These are phyloP conservation scores for Glycine soja DNA, from an alignment of 306 rosid genomes.

Conservation along the genomic window DNA sequence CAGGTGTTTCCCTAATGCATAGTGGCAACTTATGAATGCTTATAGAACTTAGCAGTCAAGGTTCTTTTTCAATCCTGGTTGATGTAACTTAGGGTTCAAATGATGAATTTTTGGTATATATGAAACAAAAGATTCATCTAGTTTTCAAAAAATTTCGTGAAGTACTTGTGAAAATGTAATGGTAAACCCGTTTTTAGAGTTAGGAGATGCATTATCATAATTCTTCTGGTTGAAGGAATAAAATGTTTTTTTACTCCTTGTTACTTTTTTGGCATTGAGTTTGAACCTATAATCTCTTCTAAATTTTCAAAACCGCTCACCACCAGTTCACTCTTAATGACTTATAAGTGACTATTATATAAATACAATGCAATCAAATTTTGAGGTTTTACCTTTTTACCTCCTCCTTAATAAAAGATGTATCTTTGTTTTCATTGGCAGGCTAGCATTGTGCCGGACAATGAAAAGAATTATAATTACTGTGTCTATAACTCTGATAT, in stretches of 20 bases:
- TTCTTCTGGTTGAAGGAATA: conserved; percentile 9
- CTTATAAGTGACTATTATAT: neutral
- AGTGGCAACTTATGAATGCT: neutral
- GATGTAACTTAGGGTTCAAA: conserved; percentile 31
- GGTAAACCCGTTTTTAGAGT: neutral
- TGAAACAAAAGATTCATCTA: neutral
- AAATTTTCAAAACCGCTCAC: neutral
- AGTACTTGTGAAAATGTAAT: conserved; percentile 21
- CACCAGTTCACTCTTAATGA: neutral
- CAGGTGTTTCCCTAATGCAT: neutral
- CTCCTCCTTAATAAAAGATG: conserved; percentile 11
- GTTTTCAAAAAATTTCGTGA: neutral
- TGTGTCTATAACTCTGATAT: conserved; percentile 86
- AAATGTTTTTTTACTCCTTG: neutral
- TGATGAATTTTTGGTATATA: neutral
- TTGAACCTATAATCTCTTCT: conserved; percentile 9
- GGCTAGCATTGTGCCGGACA: conserved; percentile 67
- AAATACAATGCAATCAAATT: neutral
- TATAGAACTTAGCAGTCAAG: conserved; percentile 1
- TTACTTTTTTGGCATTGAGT: neutral
- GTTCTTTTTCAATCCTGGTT: conserved; percentile 23
- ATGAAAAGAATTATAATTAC: conserved; percentile 52
- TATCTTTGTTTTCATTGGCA: conserved; percentile 46
- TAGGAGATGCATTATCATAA: conserved; percentile 11
- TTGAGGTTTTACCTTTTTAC: neutral